Conservation (phyloP, 208 protist species). For the Acanthamoeba castellanii region DNA sequence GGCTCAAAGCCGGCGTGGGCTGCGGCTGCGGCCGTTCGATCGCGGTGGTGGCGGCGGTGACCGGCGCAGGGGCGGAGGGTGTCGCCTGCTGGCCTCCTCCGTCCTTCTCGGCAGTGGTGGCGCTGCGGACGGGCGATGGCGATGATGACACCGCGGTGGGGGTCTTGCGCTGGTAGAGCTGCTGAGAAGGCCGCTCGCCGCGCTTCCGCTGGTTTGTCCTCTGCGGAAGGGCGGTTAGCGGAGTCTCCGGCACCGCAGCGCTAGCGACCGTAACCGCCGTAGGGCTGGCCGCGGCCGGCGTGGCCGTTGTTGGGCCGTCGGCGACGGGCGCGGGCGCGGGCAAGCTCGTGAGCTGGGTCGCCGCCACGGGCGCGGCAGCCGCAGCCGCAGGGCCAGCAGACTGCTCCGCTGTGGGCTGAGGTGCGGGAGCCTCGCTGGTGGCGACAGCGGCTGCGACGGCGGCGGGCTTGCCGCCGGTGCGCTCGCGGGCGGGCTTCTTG, state of each 20-base stretch:
- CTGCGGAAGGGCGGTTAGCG: not conserved
- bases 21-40: not conserved
- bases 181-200: not conserved
- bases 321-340: too few relatives aligned
- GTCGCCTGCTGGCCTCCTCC: not conserved
- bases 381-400: too few relatives aligned
- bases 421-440: not conserved
- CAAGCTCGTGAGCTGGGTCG: not conserved
- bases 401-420: not conserved
- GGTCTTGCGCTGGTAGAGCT: not conserved
- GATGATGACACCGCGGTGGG: not conserved
- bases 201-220: not conserved
- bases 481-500: not conserved
- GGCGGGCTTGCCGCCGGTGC: not conserved
- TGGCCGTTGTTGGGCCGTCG: too few relatives aligned
- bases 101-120: not conserved
- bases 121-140: not conserved
- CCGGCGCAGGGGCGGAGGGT: too few relatives aligned
- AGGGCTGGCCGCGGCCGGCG: not conserved
- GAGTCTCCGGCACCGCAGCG: not conserved
- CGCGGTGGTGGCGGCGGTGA: too few relatives aligned
- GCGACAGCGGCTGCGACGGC: not conserved
- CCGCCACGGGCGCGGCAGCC: too few relatives aligned
- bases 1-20: not conserved
- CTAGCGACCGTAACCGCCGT: too few relatives aligned